These are phyloP conservation scores for Puccinia triticina DNA, from an alignment of 1,284 basidiomycete species.

Conservation along the genomic window DNA sequence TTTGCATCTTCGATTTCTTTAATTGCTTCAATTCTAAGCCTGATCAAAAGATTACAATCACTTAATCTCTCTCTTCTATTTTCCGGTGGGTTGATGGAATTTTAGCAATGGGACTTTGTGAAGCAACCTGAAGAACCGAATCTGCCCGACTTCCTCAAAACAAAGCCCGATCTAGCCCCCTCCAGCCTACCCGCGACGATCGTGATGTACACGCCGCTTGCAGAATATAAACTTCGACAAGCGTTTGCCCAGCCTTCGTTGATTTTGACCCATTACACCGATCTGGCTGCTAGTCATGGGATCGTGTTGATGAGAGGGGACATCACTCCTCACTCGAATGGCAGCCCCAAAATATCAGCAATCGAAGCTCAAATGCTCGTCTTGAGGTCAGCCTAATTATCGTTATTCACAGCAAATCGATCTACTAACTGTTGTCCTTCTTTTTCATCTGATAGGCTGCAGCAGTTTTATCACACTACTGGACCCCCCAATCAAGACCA, in stretches of 20 bases:
- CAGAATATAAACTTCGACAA: conserved; percentile 86
- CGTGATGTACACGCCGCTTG: conserved; percentile 86
- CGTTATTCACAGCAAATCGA: conserved; percentile 66
- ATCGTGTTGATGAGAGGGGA: conserved; percentile 88
- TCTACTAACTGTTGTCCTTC: neutral
- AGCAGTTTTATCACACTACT: conserved; percentile 49
- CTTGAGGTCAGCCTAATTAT: conserved; percentile 77
- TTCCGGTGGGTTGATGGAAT: neutral
- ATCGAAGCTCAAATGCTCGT: conserved; percentile 48
- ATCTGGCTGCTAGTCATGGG: conserved; percentile 77
- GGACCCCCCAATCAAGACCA: conserved; percentile 52
- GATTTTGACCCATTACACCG: conserved; percentile 88
- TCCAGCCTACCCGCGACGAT: conserved; percentile 58
- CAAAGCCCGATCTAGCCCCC: conserved; percentile 51
- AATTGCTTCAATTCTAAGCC: neutral
- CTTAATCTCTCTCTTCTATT: conserved; percentile 9
- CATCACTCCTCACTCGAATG: conserved; percentile 73
- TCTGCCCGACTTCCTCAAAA: neutral
- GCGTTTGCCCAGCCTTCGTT: conserved; percentile 89
- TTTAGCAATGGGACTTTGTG: conserved; percentile 50
- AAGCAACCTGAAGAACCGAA: neutral
- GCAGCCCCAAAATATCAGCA: conserved; percentile 55
- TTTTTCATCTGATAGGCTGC: conserved; percentile 24
- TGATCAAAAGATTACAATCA: no score
- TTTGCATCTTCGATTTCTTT: neutral